Evolutionary conservation across 192 early-diverging fungal genomes (phyloP).

Genomic region (Backusella liffmaniae): DNA sequence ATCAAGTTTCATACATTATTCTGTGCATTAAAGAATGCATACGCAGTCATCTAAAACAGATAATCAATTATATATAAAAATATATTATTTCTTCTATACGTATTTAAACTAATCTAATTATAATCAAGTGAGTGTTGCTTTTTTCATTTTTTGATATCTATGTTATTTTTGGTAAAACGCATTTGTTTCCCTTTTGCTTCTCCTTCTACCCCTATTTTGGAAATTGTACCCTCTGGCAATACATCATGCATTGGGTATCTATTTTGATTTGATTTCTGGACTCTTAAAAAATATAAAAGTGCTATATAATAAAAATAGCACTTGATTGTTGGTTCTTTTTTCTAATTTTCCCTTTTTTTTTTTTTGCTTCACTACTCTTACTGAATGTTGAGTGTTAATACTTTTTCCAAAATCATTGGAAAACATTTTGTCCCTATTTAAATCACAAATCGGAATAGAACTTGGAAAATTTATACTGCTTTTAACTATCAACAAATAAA

Average conservation of each 20-base stretch:
- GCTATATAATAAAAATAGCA: background rate
- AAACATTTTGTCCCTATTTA: background rate
- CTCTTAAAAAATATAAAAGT: conserved; percentile 7
- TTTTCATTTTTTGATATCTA: background rate
- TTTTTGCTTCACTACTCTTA: background rate
- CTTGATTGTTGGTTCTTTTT: background rate
- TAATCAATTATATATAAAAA: background rate
- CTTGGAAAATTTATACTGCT: background rate
- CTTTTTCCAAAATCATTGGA: background rate
- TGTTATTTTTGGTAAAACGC: conserved; percentile 6
- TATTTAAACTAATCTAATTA: background rate
- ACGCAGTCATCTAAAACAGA: background rate
- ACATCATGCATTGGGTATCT: background rate
- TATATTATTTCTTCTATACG: background rate
- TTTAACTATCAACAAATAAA: background rate
- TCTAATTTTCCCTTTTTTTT: background rate
- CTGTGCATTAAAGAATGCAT: background rate
- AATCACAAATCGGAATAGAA: background rate
- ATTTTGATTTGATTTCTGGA: background rate
- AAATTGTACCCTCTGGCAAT: background rate
- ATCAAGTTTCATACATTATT: background rate
- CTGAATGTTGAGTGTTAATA: background rate
- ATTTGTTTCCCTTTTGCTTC: background rate
- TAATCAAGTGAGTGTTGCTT: background rate
- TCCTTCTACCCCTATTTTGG: conserved; percentile 2